phyloP scores from a whole-genome alignment of 805 yeast species.

The Zygosaccharomyces gambellarensis region DNA sequence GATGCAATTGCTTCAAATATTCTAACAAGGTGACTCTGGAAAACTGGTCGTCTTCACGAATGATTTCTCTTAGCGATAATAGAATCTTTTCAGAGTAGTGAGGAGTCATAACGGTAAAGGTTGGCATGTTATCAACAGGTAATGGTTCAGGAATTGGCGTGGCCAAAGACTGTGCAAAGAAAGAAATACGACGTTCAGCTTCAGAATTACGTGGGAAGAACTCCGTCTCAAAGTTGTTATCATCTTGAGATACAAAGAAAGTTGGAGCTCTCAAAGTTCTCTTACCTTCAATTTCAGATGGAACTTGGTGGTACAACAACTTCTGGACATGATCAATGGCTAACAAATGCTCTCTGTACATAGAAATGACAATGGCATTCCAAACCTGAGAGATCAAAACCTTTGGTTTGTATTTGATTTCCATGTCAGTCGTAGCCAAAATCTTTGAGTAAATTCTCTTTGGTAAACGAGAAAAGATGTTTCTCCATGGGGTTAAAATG shows the following conservation, averaged over 20 bases:
- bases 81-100: slow-evolving; percentile 94
- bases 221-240: slow-evolving; percentile 87
- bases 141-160: slow-evolving; percentile 98
- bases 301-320: slow-evolving; percentile 95
- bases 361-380: slow-evolving; percentile 98
- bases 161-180: slow-evolving; percentile 98
- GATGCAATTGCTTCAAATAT: slow-evolving; percentile 90
- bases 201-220: slow-evolving; percentile 96
- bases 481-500: slow-evolving; percentile 99
- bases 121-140: slow-evolving; percentile 99
- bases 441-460: slow-evolving; percentile 98
- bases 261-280: slow-evolving; percentile 98
- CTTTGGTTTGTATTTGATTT: slow-evolving; percentile 97
- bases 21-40: slow-evolving; percentile 92
- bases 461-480: slow-evolving; percentile 94
- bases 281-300: slow-evolving; percentile 96
- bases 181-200: slow-evolving; percentile 98
- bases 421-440: slow-evolving; percentile 98
- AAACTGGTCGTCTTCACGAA: slow-evolving; percentile 94
- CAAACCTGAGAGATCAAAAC: slow-evolving; percentile 97
- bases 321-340: slow-evolving; percentile 99
- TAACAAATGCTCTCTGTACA: slow-evolving; percentile 98
- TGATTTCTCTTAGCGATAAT: slow-evolving; percentile 89
- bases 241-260: slow-evolving; percentile 97
- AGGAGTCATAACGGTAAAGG: slow-evolving; percentile 94